Evolutionary conservation across 2,329 filamentous ascomycete genomes (phyloP), one percentile per base, ranked within the genome.

Genomic region (Colletotrichum sp.): DNA sequence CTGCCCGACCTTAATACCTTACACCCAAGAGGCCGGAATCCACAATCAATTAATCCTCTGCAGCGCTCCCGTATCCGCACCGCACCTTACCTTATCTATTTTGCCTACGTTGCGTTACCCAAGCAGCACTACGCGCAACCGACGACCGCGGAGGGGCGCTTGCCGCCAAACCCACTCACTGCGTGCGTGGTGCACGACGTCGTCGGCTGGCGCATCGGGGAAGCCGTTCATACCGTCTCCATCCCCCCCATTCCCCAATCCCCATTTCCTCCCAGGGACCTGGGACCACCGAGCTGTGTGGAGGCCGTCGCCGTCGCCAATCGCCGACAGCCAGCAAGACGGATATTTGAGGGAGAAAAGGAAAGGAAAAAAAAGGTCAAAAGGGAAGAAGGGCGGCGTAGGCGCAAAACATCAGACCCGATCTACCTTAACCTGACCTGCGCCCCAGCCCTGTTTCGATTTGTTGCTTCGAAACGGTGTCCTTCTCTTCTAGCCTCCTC

Each of bases 401-500:
- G 34, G 62, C 55, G 69, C 64, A 43, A 47, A 47, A 43, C 70
- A 69, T 64, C 47, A 21, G 65, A 57, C 43, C 43, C 43, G 18
- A 47, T 21, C 43, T 47, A 47, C 43, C 43, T 47, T 47, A 21
- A 47, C 43, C 43, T n/a, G 43, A 47, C 57, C 21, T 62, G 27
- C 58, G 71, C 67, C 62, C 68, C 54, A 73, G 57, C 68, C 71
- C 71, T 66, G 71, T 66, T 71, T 63, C 70, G 54, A 66, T 69
- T 43, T 33, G 18, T 38, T 29, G 29, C 67, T 55, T 36, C 66
- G 31, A 73, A 61, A 70, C 59, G 33, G 34, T 72, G 47, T 72
- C 66, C 66, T 63, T 63, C 59, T 24, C 31, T 63, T 21, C 36
- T 29, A 24, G 27, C 66, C 24, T 34, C 57, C 29, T 34, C 57